Evolutionary conservation across 2,329 filamentous ascomycete genomes (phyloP).

Genomic region (Penicillium palitans): DNA sequence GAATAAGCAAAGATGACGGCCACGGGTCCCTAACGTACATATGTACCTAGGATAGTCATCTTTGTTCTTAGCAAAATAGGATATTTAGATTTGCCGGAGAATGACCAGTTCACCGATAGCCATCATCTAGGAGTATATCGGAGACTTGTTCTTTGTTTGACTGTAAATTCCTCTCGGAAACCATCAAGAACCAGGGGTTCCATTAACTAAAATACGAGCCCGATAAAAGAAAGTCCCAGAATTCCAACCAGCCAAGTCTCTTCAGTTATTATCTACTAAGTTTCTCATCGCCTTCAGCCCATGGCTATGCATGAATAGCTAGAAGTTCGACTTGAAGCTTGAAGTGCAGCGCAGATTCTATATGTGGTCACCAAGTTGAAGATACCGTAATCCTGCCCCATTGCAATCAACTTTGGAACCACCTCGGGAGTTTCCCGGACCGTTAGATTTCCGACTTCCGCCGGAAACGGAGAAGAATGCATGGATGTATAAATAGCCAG

Average conservation of each 20-base stretch:
- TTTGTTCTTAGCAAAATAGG: too few relatives aligned
- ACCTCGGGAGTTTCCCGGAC: too few relatives aligned
- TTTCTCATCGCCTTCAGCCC: not conserved
- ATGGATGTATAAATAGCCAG: not conserved
- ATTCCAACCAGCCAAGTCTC: not conserved
- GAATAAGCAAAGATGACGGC: too few relatives aligned
- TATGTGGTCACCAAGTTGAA: not conserved
- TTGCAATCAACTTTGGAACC: not conserved
- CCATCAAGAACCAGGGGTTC: not conserved
- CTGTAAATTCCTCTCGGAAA: too few relatives aligned
- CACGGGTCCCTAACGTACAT: too few relatives aligned
- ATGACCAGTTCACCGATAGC: too few relatives aligned
- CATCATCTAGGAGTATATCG: too few relatives aligned
- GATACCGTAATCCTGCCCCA: not conserved
- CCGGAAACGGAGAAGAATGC: not conserved
- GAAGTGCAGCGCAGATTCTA: not conserved
- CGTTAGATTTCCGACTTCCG: not conserved
- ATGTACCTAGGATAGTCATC: too few relatives aligned
- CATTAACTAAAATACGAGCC: not conserved
- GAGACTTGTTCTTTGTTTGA: too few relatives aligned
- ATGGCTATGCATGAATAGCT: not conserved
- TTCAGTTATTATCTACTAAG: not conserved
- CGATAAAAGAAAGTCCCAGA: not conserved
- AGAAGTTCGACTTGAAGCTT: not conserved
- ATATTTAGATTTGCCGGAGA: too few relatives aligned